phyloP scores from a whole-genome alignment of 345 rosid genomes.

The Arabidopsis arenosa region DNA sequence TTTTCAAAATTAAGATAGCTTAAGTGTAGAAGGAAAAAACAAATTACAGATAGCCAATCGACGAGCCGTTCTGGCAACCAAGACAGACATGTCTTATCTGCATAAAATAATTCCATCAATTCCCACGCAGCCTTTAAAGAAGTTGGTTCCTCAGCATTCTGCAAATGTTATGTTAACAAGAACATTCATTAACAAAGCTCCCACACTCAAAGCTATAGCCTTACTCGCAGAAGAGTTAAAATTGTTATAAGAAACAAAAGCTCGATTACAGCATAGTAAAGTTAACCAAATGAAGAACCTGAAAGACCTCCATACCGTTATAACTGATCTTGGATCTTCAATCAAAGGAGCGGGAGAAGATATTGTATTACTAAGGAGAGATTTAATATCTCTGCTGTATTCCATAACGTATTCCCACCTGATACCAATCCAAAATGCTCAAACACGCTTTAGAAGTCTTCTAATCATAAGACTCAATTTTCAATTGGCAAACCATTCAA shows the following conservation, averaged over 20 bases:
- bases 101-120: slow-evolving; percentile 89
- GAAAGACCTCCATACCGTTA: slow-evolving; percentile 52
- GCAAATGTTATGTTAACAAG: slow-evolving; percentile 13
- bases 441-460: slow-evolving; percentile 1
- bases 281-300: not conserved
- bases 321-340: slow-evolving; percentile 66
- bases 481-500: slow-evolving; percentile 8
- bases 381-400: slow-evolving; percentile 77
- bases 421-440: slow-evolving; percentile 1
- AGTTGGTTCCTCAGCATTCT: slow-evolving; percentile 66
- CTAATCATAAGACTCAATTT: not conserved
- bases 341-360: slow-evolving; percentile 47
- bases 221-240: not conserved
- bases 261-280: slow-evolving; percentile 8
- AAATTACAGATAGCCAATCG: slow-evolving; percentile 95
- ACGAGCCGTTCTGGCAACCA: slow-evolving; percentile 86
- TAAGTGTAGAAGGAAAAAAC: slow-evolving; percentile 32
- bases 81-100: slow-evolving; percentile 67
- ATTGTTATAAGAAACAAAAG: not conserved
- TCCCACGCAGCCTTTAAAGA: slow-evolving; percentile 96
- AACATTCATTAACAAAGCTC: slow-evolving; percentile 15
- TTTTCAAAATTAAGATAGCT: slow-evolving; percentile 8
- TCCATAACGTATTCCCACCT: slow-evolving; percentile 96
- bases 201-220: slow-evolving; percentile 25
- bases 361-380: slow-evolving; percentile 63